Conservation (phyloP, 352 stramenopile species). For the Globisporangium spinosum region DNA sequence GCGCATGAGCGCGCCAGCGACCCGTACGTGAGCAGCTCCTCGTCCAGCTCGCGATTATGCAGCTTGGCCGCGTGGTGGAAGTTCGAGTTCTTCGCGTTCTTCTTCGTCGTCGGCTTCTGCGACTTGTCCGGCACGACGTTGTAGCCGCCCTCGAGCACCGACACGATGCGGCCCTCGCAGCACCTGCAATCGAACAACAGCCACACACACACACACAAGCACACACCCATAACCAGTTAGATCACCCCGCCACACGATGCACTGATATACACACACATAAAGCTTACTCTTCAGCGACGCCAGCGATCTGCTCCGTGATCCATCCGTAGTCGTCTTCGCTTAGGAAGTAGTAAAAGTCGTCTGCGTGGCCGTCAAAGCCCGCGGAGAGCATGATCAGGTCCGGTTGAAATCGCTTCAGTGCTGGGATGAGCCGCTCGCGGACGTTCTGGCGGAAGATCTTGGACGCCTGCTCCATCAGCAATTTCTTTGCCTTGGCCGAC, state of each 20-base stretch:
- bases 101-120: constrained; percentile 37
- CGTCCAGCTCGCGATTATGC: constrained; percentile 49
- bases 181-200: constrained; percentile 27
- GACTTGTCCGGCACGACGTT: constrained; percentile 54
- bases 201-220: background rate
- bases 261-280: background rate
- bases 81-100: constrained; percentile 38
- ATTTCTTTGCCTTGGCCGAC: constrained; percentile 46
- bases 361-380: constrained; percentile 59
- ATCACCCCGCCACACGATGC: background rate
- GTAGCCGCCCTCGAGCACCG: constrained; percentile 94
- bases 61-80: constrained; percentile 48
- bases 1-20: constrained; percentile 57
- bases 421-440: constrained; percentile 37
- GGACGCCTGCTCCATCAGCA: constrained; percentile 47
- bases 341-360: constrained; percentile 75
- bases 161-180: constrained; percentile 92
- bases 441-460: constrained; percentile 44
- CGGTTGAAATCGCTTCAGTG: constrained; percentile 43
- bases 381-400: constrained; percentile 71
- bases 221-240: background rate
- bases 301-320: constrained; percentile 78
- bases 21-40: constrained; percentile 48
- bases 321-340: constrained; percentile 85
- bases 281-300: constrained; percentile 90